Conservation (phyloP, 805 yeast genomes). For the Ogataea nakhonphanomensis region DNA sequence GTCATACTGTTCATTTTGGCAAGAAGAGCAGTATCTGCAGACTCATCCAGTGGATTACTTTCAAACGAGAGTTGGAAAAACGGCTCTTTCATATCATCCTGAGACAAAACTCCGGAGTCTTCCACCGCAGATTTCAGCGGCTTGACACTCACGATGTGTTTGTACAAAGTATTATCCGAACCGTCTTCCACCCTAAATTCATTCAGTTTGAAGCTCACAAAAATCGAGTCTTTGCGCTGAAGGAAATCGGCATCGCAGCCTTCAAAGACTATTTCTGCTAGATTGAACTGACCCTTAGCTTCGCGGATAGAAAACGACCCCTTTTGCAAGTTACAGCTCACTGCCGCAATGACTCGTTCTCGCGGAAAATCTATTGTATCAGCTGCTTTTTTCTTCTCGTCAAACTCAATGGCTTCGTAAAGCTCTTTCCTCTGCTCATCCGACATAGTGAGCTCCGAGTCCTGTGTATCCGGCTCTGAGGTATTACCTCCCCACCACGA, state of each 20-base stretch:
- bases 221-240: slow-evolving; percentile 76
- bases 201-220: slow-evolving; percentile 67
- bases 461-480: slow-evolving; percentile 14
- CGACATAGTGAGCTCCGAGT: slow-evolving; percentile 50
- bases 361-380: slow-evolving; percentile 65
- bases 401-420: slow-evolving; percentile 89
- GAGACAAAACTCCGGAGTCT: slow-evolving; percentile 21
- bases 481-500: slow-evolving; percentile 57
- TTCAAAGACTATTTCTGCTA: slow-evolving; percentile 80
- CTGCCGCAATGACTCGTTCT: slow-evolving; percentile 64
- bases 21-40: slow-evolving; percentile 74
- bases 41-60: slow-evolving; percentile 76
- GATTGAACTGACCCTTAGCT: slow-evolving; percentile 38
- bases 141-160: slow-evolving; percentile 83
- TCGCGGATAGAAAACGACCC: slow-evolving; percentile 71
- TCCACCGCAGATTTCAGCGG: slow-evolving; percentile 43
- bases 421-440: slow-evolving; percentile 88
- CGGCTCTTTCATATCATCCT: slow-evolving; percentile 42
- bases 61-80: slow-evolving; percentile 83
- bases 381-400: slow-evolving; percentile 53
- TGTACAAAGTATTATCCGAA: slow-evolving; percentile 72
- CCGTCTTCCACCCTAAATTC: slow-evolving; percentile 89
- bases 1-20: slow-evolving; percentile 84
- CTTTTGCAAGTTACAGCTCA: slow-evolving; percentile 63
- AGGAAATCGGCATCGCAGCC: slow-evolving; percentile 71